A percentile compares a stretch with the other conserved stretches of the same genome.
Evolutionary conservation across 208 protist genomes (phyloP).

Genomic region (Crithidia expoeki): DNA sequence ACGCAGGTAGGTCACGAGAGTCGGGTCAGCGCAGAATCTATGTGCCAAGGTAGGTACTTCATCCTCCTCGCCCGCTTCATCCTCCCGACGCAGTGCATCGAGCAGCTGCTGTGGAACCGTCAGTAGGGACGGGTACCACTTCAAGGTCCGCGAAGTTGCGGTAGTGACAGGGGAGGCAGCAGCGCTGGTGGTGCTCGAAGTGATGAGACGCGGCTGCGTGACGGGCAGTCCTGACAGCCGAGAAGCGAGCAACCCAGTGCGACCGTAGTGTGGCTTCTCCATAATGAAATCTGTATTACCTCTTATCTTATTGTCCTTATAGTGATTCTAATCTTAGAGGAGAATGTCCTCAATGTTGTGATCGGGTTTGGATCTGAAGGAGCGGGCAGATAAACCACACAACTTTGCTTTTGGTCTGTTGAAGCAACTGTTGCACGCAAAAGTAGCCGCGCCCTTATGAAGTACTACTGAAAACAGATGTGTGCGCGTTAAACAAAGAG

Average conservation of each 20-base stretch:
- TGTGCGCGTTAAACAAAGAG: too few species aligned
- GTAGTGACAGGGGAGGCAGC: not conserved
- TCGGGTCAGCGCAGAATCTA: constrained; percentile 33
- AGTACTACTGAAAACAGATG: too few species aligned
- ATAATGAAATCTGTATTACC: constrained; percentile 32
- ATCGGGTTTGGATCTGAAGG: too few species aligned
- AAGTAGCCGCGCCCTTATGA: too few species aligned
- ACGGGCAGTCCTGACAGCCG: constrained; percentile 50
- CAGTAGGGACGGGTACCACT: constrained; percentile 82
- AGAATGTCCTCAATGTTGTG: too few species aligned
- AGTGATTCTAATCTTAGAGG: too few species aligned
- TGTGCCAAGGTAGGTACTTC: not conserved
- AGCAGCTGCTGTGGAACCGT: constrained; percentile 77
- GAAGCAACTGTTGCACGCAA: too few species aligned
- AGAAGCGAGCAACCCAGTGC: constrained; percentile 65
- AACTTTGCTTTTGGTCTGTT: too few species aligned
- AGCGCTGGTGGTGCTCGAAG: not conserved
- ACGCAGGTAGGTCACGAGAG: constrained; percentile 48
- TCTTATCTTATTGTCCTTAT: too few species aligned
- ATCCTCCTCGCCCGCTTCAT: constrained; percentile 15
- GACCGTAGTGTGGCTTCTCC: constrained; percentile 75
- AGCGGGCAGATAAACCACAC: too few species aligned
- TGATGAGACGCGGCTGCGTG: constrained; percentile 29
- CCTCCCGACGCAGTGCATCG: constrained; percentile 41
- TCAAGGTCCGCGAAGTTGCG: constrained; percentile 22